phyloP scores from a whole-genome alignment of 305 asterid species.

The Rubia peregrina region DNA sequence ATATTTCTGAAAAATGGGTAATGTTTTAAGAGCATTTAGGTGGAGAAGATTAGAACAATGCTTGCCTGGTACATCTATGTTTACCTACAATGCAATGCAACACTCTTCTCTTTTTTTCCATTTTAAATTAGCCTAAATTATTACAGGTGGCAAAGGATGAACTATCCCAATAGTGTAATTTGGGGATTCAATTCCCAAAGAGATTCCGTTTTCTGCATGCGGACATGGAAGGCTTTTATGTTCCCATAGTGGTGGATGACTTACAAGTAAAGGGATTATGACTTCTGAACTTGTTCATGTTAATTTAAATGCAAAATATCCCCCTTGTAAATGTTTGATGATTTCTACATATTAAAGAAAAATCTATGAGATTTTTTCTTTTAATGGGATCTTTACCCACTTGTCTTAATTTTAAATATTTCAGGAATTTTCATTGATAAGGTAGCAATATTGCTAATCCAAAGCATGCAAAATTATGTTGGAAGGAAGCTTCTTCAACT shows the following conservation, averaged over 20 bases:
- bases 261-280: slow-evolving; percentile 70
- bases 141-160: slow-evolving; percentile 89
- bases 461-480: too few relatives aligned
- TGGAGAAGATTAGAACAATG: not conserved
- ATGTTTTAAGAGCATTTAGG: too few relatives aligned
- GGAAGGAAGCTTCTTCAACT: too few relatives aligned
- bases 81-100: not conserved
- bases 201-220: slow-evolving; percentile 54
- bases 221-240: slow-evolving; percentile 55
- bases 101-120: not conserved
- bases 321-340: not conserved
- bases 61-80: not conserved
- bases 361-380: not conserved
- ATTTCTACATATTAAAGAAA: not conserved
- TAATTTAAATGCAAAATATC: slow-evolving; percentile 27
- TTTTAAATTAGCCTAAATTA: slow-evolving; percentile 6
- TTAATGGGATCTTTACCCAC: not conserved
- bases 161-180: slow-evolving; percentile 88
- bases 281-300: slow-evolving; percentile 90
- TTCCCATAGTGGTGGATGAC: slow-evolving; percentile 72
- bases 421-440: slow-evolving; percentile 83
- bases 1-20: too few relatives aligned
- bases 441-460: slow-evolving; percentile 16
- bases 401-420: slow-evolving; percentile 8
- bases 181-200: slow-evolving; percentile 80